Conservation (phyloP, 2,329 filamentous ascomycete genomes). For the Exophiala mesophila region DNA sequence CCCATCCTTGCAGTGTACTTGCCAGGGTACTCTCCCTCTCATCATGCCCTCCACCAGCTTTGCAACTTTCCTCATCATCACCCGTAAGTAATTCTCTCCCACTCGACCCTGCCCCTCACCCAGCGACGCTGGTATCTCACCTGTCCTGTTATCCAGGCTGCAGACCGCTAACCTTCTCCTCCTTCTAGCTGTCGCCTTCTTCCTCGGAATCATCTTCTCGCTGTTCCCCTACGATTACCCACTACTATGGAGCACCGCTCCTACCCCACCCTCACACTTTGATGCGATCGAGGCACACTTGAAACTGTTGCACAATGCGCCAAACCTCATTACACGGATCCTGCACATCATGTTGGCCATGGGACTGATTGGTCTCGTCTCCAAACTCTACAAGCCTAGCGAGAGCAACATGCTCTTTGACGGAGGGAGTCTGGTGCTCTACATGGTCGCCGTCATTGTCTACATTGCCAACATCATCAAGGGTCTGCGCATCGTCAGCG, state of each 20-base stretch:
- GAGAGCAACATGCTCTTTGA: slow-evolving; percentile 97
- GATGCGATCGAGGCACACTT: slow-evolving; percentile 85
- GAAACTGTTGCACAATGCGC: slow-evolving; percentile 83
- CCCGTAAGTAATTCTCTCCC: slow-evolving; percentile 19
- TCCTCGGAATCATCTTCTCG: slow-evolving; percentile 96
- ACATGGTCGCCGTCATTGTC: slow-evolving; percentile 81
- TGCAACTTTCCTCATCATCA: slow-evolving; percentile 81
- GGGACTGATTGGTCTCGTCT: slow-evolving; percentile 81
- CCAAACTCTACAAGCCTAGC: slow-evolving; percentile 89
- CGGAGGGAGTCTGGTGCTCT: slow-evolving; percentile 65
- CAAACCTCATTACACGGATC: slow-evolving; percentile 85
- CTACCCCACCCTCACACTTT: slow-evolving; percentile 59
- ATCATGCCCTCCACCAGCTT: slow-evolving; percentile 51
- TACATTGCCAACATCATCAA: slow-evolving; percentile 97
- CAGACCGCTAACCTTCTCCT: slow-evolving; percentile 3
- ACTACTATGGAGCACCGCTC: slow-evolving; percentile 42
- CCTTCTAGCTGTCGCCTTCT: slow-evolving; percentile 76
- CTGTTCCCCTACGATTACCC: slow-evolving; percentile 78
- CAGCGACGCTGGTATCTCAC: no score
- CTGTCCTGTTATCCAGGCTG: no score
- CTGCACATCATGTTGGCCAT: slow-evolving; percentile 89
- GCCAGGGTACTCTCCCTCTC: neutral
- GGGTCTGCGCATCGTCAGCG: slow-evolving; percentile 77
- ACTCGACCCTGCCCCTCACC: no score
- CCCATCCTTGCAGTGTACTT: no score